Evolutionary conservation across 441 rosid species (phyloP).

Genomic region (Erodium chrysanthum): DNA sequence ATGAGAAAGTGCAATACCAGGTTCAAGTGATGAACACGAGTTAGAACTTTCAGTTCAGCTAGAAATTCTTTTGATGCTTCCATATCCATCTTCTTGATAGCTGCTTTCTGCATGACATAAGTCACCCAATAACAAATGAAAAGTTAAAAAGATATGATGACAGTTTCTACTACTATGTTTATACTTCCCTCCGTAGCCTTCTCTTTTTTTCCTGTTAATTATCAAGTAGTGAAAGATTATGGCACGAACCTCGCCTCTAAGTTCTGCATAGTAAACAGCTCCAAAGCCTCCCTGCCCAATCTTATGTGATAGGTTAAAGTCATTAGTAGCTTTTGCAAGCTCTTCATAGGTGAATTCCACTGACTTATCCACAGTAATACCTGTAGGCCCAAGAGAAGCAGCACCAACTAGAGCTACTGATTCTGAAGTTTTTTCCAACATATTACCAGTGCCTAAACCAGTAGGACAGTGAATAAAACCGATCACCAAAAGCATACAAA

Average conservation of each 20-base stretch:
- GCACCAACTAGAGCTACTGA: conserved; percentile 34
- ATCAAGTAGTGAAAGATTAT: neutral
- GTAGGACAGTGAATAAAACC: neutral
- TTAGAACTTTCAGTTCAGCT: conserved; percentile 83
- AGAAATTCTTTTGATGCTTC: conserved; percentile 85
- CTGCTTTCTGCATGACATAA: conserved; percentile 63
- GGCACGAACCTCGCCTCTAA: conserved; percentile 22
- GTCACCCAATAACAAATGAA: neutral
- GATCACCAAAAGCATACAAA: neutral
- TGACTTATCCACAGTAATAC: conserved; percentile 24
- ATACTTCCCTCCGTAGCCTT: neutral
- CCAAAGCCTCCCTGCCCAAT: conserved; percentile 25
- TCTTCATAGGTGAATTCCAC: conserved; percentile 24
- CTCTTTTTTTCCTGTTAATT: neutral
- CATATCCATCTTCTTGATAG: conserved; percentile 98
- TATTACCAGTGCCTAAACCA: conserved; percentile 19
- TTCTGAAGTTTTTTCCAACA: conserved; percentile 22
- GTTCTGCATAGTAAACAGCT: too few species aligned
- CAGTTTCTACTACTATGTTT: neutral
- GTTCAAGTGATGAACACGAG: conserved; percentile 89
- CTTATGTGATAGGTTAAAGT: conserved; percentile 20
- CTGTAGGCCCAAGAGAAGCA: conserved; percentile 14
- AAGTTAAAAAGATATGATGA: neutral
- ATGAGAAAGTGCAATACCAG: conserved; percentile 41
- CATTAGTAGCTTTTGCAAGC: conserved; percentile 20